Evolutionary conservation across 1,284 basidiomycete species (phyloP).

Genomic region (Tranzscheliella williamsii): DNA sequence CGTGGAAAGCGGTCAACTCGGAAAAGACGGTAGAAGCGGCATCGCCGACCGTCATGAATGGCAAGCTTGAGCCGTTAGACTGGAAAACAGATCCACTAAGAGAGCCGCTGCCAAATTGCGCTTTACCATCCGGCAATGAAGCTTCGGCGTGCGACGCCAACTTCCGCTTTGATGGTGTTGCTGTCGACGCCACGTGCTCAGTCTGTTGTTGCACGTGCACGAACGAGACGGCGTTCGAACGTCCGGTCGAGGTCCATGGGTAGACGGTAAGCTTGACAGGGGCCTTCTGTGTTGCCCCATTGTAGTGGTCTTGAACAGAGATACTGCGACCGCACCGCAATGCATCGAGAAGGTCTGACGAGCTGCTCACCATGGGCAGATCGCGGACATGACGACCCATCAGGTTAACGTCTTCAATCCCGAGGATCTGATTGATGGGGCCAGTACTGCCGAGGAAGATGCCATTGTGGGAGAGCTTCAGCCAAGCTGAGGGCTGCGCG

Average conservation of each 20-base stretch:
- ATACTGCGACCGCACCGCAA: constrained; percentile 27
- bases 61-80: constrained; percentile 7
- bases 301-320: constrained; percentile 34
- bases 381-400: constrained; percentile 35
- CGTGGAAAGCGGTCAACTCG: constrained; percentile 32
- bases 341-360: constrained; percentile 31
- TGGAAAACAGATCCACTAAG: constrained; percentile 6
- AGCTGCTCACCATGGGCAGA: constrained; percentile 38
- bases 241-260: constrained; percentile 38
- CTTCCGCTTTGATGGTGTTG: constrained; percentile 15
- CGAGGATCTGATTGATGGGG: constrained; percentile 31
- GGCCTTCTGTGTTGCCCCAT: constrained; percentile 8
- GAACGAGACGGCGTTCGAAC: constrained; percentile 24
- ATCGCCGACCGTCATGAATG: constrained; percentile 27
- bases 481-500: constrained; percentile 24
- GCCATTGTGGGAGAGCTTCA: constrained; percentile 40
- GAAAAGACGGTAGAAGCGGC: constrained; percentile 28
- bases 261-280: constrained; percentile 39
- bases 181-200: not conserved
- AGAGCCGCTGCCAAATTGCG: constrained; percentile 12
- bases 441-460: constrained; percentile 38
- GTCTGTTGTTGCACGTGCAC: constrained; percentile 33
- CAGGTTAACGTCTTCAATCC: constrained; percentile 32
- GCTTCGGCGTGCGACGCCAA: not conserved
- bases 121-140: not conserved